phyloP scores from a whole-genome alignment of 768 basidiomycete genomes.

The Boletus sensibilis region DNA sequence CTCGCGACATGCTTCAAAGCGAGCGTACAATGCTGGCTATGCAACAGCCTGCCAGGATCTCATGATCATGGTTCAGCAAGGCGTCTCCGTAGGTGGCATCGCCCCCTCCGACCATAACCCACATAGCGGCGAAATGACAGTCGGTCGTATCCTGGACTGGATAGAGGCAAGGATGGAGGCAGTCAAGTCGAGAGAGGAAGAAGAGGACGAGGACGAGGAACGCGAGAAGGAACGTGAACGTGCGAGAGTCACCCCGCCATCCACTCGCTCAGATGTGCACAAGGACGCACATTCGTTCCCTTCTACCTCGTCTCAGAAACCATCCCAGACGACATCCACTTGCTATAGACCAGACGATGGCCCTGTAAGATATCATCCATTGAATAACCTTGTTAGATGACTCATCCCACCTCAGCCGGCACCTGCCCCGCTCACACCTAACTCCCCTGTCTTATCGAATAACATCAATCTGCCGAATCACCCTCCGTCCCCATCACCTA shows the following conservation, averaged over 20 bases:
- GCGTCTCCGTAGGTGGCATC: constrained; percentile 62
- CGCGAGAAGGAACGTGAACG: constrained; percentile 54
- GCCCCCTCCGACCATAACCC: constrained; percentile 41
- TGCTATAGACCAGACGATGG: constrained; percentile 20
- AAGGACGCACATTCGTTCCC: constrained; percentile 22
- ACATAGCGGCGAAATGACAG: constrained; percentile 62
- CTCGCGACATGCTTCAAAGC: constrained; percentile 71
- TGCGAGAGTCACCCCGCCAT: constrained; percentile 27
- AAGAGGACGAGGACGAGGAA: constrained; percentile 81
- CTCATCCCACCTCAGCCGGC: constrained; percentile 17
- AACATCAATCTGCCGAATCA: constrained; percentile 14
- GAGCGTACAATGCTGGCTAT: constrained; percentile 80
- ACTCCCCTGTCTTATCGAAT: constrained; percentile 27
- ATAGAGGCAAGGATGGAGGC: constrained; percentile 80
- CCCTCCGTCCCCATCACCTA: constrained; percentile 31
- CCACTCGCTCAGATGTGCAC: constrained; percentile 17
- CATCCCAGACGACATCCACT: constrained; percentile 14
- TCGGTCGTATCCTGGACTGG: constrained; percentile 83
- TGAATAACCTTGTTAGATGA: not conserved
- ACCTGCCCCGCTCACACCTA: constrained; percentile 33
- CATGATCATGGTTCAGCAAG: constrained; percentile 79
- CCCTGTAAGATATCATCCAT: constrained; percentile 32
- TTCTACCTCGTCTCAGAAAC: constrained; percentile 18
- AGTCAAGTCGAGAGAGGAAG: constrained; percentile 69
- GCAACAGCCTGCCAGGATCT: constrained; percentile 78